A percentile compares a stretch with the other conserved stretches of the same genome.
Conservation (phyloP, 108 stramenopile genomes). For the Skeletonema potamos region DNA sequence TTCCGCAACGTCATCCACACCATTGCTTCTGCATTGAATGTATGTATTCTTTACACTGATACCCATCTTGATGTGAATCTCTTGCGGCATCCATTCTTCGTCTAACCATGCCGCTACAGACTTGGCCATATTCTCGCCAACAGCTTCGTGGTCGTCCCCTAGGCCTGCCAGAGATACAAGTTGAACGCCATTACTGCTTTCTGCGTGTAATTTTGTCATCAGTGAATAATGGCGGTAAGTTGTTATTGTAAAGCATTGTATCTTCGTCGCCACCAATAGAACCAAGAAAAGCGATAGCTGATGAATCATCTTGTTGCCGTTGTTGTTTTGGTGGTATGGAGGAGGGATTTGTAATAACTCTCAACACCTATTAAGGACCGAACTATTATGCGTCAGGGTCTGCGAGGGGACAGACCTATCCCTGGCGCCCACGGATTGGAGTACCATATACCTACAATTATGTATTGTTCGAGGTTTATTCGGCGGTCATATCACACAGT, state of each 20-base stretch:
- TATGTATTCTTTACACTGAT: conserved; percentile 66
- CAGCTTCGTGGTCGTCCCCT: conserved; percentile 65
- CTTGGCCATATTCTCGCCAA: conserved; percentile 61
- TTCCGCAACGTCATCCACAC: conserved; percentile 61
- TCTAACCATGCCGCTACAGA: conserved; percentile 73
- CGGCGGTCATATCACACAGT: too few relatives aligned
- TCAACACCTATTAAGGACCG: too few relatives aligned
- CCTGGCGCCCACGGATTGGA: too few relatives aligned
- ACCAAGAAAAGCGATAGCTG: neutral
- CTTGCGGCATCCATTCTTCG: conserved; percentile 82
- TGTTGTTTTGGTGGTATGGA: too few relatives aligned
- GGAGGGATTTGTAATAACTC: too few relatives aligned
- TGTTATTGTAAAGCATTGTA: neutral
- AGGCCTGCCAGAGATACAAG: conserved; percentile 37
- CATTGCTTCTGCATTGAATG: conserved; percentile 53
- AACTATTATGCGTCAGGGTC: too few relatives aligned
- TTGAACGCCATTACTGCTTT: conserved; percentile 20
- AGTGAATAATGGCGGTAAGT: neutral
- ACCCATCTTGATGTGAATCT: conserved; percentile 75
- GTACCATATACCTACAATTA: too few relatives aligned
- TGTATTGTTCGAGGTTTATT: too few relatives aligned
- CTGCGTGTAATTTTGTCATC: neutral
- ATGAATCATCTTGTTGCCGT: neutral
- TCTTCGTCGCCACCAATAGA: neutral
- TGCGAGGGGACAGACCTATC: too few relatives aligned